Conservation (phyloP, 768 basidiomycete species). For the Rubroboletus pulcherrimus region DNA sequence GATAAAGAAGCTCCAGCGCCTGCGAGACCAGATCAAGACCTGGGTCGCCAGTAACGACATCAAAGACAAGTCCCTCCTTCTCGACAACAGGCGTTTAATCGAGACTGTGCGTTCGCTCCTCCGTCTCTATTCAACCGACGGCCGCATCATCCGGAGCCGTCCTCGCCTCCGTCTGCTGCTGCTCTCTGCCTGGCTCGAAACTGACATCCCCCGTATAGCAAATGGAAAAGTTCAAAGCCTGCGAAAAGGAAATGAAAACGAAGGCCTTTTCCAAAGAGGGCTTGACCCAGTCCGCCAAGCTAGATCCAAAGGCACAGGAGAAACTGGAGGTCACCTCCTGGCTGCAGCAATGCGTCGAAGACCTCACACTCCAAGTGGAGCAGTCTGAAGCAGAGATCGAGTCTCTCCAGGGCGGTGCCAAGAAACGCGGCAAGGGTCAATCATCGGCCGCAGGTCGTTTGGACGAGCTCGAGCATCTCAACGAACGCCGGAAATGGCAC, state of each 20-base stretch:
- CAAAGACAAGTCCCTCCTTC: constrained; percentile 91
- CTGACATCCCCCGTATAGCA: constrained; percentile 55
- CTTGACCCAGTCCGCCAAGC: constrained; percentile 85
- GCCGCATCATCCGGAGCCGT: neutral
- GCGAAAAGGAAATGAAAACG: constrained; percentile 99
- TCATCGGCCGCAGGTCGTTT: constrained; percentile 64
- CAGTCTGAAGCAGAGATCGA: constrained; percentile 94
- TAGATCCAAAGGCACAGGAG: constrained; percentile 97
- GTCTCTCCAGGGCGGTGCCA: constrained; percentile 69
- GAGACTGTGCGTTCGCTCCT: constrained; percentile 72
- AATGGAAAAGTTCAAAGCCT: constrained; percentile 99
- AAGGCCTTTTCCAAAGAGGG: constrained; percentile 99
- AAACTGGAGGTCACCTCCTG: constrained; percentile 87
- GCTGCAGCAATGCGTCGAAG: constrained; percentile 87
- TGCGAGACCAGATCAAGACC: constrained; percentile 87
- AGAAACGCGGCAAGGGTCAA: constrained; percentile 79
- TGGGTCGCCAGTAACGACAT: constrained; percentile 98
- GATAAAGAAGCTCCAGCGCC: constrained; percentile 90
- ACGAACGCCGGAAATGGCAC: constrained; percentile 96
- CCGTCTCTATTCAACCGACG: neutral
- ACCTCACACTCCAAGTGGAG: constrained; percentile 90
- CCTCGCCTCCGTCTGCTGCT: constrained; percentile 10
- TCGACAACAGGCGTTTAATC: constrained; percentile 93
- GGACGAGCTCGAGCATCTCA: constrained; percentile 81
- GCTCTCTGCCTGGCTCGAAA: constrained; percentile 1